These are phyloP conservation scores for Straminergon stramineum DNA, from an alignment of 225 moss, liverwort and hornwort species.

Conservation along the genomic window DNA sequence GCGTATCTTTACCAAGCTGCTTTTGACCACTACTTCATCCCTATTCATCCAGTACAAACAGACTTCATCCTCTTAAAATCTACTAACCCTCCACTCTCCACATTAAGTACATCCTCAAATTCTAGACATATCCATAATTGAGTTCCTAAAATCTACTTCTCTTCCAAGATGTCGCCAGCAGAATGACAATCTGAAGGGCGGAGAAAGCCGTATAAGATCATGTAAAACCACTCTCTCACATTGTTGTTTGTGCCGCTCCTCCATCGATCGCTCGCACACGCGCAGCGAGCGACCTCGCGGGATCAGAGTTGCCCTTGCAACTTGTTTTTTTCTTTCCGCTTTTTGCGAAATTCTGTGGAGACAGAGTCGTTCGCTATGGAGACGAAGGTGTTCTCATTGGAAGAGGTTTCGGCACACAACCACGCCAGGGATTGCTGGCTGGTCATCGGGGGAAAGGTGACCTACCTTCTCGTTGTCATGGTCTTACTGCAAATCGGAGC, in stretches of 20 bases:
- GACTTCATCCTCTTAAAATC: neutral
- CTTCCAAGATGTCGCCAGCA: neutral
- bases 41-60: neutral
- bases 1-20: neutral
- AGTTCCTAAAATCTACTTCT: neutral
- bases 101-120: rapidly evolving
- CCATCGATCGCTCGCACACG: neutral
- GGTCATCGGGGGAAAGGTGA: slow-evolving; percentile 54
- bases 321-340: neutral
- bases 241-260: neutral
- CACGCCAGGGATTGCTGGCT: slow-evolving; percentile 59
- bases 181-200: neutral
- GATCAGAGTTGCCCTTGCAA: neutral
- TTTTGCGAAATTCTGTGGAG: neutral
- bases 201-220: neutral
- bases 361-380: slow-evolving; percentile 5
- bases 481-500: neutral
- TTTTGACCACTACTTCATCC: neutral
- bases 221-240: too few species aligned
- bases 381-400: slow-evolving; percentile 41
- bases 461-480: neutral
- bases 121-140: too few species aligned
- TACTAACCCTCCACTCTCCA: neutral
- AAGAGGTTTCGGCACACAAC: slow-evolving; percentile 46
- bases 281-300: neutral